phyloP scores from a whole-genome alignment of 208 protist species.

The Trypanosoma theileri region DNA sequence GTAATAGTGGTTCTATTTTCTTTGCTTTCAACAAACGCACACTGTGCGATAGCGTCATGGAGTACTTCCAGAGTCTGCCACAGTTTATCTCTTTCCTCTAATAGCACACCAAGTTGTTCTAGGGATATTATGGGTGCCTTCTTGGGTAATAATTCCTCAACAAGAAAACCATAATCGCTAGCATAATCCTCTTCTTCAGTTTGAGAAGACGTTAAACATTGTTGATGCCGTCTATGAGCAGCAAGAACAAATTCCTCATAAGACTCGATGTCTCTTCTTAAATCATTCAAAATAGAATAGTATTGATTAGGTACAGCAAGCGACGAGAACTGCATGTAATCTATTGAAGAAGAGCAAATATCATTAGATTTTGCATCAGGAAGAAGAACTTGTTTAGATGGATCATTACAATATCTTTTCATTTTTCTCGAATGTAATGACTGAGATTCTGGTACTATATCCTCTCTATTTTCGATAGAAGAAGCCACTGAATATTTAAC shows the following conservation, averaged over 20 bases:
- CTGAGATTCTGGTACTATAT: neutral
- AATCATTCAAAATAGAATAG: conserved; percentile 17
- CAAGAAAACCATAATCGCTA: neutral
- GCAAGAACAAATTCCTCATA: conserved; percentile 23
- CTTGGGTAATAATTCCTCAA: conserved; percentile 9
- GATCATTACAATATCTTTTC: neutral
- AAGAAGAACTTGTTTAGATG: neutral
- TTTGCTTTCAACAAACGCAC: neutral
- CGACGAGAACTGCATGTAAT: neutral
- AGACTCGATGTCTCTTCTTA: conserved; percentile 21
- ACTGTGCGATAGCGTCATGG: conserved; percentile 10
- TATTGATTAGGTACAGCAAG: conserved; percentile 5
- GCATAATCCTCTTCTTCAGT: neutral
- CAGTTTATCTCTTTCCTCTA: conserved; percentile 70
- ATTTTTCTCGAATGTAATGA: neutral
- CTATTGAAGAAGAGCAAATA: neutral
- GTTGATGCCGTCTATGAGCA: conserved; percentile 16
- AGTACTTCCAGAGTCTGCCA: conserved; percentile 35
- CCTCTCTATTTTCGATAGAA: neutral
- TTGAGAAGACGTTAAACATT: conserved; percentile 5
- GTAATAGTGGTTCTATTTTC: neutral
- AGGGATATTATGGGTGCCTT: conserved; percentile 44
- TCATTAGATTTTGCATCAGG: neutral
- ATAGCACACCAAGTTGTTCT: conserved; percentile 49
- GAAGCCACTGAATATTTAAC: neutral